A percentile compares a stretch with the other conserved stretches of the same genome.
phyloP scores from a whole-genome alignment of 805 yeast species.

The Yarrowia keelungensis region DNA sequence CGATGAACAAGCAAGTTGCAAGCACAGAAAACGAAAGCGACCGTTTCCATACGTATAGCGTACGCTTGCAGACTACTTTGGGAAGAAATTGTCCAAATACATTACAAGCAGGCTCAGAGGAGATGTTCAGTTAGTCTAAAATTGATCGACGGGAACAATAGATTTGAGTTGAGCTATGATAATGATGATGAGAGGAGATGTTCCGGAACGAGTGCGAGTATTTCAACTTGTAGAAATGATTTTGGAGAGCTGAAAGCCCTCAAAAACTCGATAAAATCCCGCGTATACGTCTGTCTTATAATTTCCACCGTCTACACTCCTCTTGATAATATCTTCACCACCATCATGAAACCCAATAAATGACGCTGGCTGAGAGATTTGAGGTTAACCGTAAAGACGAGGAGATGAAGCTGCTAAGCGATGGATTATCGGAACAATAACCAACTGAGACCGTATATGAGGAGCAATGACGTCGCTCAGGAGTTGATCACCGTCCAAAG shows the following conservation, averaged over 20 bases:
- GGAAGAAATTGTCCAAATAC: conserved; percentile 7
- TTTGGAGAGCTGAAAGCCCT: too few relatives aligned
- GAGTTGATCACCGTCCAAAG: too few relatives aligned
- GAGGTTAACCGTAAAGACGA: conserved; percentile 10
- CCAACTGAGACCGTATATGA: neutral
- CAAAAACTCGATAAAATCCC: too few relatives aligned
- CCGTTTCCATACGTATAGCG: neutral
- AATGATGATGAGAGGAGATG: too few relatives aligned
- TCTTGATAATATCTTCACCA: too few relatives aligned
- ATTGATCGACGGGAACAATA: conserved; percentile 10
- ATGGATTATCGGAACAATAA: neutral
- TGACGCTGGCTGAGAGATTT: conserved; percentile 19
- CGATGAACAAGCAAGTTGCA: neutral
- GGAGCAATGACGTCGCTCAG: too few relatives aligned
- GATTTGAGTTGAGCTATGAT: neutral
- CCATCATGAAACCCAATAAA: conserved; percentile 8
- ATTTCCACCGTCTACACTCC: too few relatives aligned
- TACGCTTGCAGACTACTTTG: neutral
- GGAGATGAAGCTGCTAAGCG: neutral
- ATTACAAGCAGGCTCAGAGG: neutral
- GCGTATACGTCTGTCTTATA: too few relatives aligned
- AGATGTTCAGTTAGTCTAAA: neutral
- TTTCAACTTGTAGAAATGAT: too few relatives aligned
- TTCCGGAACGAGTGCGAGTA: too few relatives aligned
- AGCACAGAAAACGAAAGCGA: neutral